Evolutionary conservation across 2,329 filamentous ascomycete species (phyloP).

Genomic region (Calonectria pauciramosa): DNA sequence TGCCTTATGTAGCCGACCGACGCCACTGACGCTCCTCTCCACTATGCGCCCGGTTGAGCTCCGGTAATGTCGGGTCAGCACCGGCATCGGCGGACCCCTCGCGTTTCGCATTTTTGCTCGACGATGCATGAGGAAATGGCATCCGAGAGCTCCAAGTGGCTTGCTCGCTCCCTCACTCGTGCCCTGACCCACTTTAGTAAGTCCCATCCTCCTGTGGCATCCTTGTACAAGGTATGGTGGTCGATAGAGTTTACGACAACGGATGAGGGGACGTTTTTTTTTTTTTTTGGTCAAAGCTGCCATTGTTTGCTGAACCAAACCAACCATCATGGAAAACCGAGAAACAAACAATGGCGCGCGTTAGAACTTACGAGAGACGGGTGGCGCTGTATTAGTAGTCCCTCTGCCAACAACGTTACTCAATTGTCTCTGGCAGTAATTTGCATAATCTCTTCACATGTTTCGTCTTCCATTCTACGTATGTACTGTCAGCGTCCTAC

Average conservation of each 20-base stretch:
- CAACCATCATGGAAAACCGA: background rate
- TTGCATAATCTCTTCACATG: conserved; percentile 7
- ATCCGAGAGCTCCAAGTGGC: background rate
- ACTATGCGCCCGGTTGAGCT: background rate
- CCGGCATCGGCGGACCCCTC: conserved; percentile 38
- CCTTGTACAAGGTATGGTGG: background rate
- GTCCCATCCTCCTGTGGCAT: background rate
- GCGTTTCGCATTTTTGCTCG: background rate
- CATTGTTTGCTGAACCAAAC: background rate
- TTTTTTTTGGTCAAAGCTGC: background rate
- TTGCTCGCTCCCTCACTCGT: background rate
- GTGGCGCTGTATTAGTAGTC: background rate
- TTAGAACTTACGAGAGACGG: background rate
- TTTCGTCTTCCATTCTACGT: background rate
- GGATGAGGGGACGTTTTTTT: background rate
- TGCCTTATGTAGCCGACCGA: background rate
- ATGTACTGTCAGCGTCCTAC: background rate
- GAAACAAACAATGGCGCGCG: background rate
- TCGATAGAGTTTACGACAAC: background rate
- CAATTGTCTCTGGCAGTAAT: background rate
- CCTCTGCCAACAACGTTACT: background rate
- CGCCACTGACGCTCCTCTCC: background rate
- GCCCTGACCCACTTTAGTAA: conserved; percentile 4
- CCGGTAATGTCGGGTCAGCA: conserved; percentile 15
- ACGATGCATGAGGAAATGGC: background rate